A percentile compares a stretch with the other conserved stretches of the same genome.
These are phyloP conservation scores for Lotus japonicus DNA, from an alignment of 306 rosid genomes.

Conservation along the genomic window DNA sequence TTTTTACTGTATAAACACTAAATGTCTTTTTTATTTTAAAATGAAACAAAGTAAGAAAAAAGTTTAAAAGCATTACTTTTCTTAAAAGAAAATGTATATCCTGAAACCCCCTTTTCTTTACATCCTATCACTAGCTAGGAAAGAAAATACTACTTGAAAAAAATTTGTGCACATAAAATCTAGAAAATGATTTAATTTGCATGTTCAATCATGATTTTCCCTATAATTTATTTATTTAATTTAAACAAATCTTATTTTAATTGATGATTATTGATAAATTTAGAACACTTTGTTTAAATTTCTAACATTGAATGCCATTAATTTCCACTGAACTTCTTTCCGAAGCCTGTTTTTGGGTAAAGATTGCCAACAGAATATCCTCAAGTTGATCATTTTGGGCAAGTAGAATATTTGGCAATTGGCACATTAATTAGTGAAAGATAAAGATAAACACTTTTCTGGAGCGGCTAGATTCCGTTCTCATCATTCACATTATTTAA, in stretches of 20 bases:
- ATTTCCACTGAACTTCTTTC: neutral
- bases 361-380: slow-evolving; percentile 4
- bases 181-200: neutral
- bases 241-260: neutral
- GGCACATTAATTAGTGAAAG: slow-evolving; percentile 5
- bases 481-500: neutral
- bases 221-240: too few relatives aligned
- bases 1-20: too few relatives aligned
- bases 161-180: neutral
- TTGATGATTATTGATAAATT: neutral
- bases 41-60: too few relatives aligned
- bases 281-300: neutral
- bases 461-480: slow-evolving; percentile 12
- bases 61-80: too few relatives aligned
- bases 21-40: too few relatives aligned
- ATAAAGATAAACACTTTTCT: slow-evolving; percentile 16
- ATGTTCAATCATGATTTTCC: too few relatives aligned
- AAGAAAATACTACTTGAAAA: too few relatives aligned
- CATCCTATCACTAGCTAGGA: too few relatives aligned
- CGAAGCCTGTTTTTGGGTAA: neutral
- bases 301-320: neutral
- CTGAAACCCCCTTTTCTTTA: too few relatives aligned
- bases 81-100: too few relatives aligned
- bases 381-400: neutral
- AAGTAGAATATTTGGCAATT: slow-evolving; percentile 14